phyloP scores from a whole-genome alignment of 2,329 filamentous ascomycete genomes.

The Stemphylium beticola region DNA sequence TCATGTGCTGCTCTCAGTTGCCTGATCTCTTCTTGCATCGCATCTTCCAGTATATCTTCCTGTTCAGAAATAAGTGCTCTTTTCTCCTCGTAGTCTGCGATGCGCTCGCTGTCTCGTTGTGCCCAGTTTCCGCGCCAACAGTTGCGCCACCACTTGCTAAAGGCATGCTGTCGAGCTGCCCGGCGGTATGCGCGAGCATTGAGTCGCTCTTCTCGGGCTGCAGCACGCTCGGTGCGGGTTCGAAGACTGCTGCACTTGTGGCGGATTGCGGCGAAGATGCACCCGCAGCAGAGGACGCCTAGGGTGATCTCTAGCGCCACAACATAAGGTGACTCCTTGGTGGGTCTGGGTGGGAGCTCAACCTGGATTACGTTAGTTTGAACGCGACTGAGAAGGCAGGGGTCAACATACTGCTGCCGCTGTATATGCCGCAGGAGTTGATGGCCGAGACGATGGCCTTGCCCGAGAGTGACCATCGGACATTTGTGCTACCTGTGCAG shows the following conservation, averaged over 20 bases:
- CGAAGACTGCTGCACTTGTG: constrained; percentile 58
- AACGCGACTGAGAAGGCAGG: background rate
- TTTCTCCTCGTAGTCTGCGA: constrained; percentile 60
- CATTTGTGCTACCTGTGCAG: constrained; percentile 24
- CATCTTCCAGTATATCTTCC: constrained; percentile 54
- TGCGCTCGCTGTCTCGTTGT: constrained; percentile 39
- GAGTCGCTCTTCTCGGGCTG: constrained; percentile 61
- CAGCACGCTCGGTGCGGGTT: constrained; percentile 59
- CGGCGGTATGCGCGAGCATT: constrained; percentile 60
- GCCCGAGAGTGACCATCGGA: constrained; percentile 22
- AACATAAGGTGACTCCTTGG: constrained; percentile 40
- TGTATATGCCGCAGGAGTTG: constrained; percentile 22
- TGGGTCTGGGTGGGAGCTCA: constrained; percentile 30
- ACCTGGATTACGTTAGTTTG: constrained; percentile 3
- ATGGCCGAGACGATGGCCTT: constrained; percentile 6
- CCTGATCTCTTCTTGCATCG: constrained; percentile 54
- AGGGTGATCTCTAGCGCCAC: constrained; percentile 54
- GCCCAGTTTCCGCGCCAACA: constrained; percentile 55
- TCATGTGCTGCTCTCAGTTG: constrained; percentile 60
- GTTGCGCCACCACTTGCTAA: constrained; percentile 59
- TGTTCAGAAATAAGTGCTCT: constrained; percentile 55
- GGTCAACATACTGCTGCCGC: constrained; percentile 14
- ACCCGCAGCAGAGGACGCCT: constrained; percentile 52
- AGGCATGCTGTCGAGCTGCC: constrained; percentile 59
- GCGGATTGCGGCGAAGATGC: constrained; percentile 53